A percentile compares a stretch with the other conserved stretches of the same genome.
Evolutionary conservation across 805 yeast species (phyloP).

Genomic region (Nakazawaea pomicola): DNA sequence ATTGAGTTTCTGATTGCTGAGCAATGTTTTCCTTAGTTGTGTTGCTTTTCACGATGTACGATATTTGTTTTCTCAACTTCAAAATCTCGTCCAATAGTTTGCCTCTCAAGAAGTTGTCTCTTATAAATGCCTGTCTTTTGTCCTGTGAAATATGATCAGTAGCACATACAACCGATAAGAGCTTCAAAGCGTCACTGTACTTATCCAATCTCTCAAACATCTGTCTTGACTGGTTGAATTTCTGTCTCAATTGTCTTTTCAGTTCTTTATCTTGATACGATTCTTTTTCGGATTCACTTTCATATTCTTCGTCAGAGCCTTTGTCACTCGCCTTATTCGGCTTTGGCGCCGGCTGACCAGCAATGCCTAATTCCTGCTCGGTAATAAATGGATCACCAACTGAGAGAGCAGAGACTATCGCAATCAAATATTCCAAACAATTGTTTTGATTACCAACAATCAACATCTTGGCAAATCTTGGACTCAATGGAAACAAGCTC

Average conservation of each 20-base stretch:
- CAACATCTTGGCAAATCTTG: conserved; percentile 87
- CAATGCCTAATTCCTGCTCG: conserved; percentile 71
- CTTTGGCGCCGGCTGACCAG: conserved; percentile 17
- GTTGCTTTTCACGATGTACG: conserved; percentile 65
- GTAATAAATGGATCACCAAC: conserved; percentile 88
- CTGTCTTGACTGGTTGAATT: conserved; percentile 54
- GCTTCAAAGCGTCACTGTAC: conserved; percentile 67
- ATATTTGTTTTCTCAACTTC: conserved; percentile 76
- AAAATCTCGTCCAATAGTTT: conserved; percentile 82
- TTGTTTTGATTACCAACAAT: conserved; percentile 81
- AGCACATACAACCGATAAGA: conserved; percentile 83
- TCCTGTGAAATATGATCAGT: conserved; percentile 65
- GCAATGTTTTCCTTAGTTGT: conserved; percentile 60
- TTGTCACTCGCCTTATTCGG: conserved; percentile 20
- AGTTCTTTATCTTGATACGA: conserved; percentile 33
- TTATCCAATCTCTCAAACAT: conserved; percentile 65
- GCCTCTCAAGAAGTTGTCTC: conserved; percentile 62
- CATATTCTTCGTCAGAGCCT: conserved; percentile 32
- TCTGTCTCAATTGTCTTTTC: conserved; percentile 37
- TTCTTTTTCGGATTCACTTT: conserved; percentile 31
- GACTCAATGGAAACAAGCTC: conserved; percentile 90
- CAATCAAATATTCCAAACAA: conserved; percentile 84
- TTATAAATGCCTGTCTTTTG: conserved; percentile 42
- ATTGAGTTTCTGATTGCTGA: conserved; percentile 28
- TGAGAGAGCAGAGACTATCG: conserved; percentile 85